Evolutionary conservation across 192 early-diverging fungal genomes (phyloP).

Genomic region (Backusella morwellensis): DNA sequence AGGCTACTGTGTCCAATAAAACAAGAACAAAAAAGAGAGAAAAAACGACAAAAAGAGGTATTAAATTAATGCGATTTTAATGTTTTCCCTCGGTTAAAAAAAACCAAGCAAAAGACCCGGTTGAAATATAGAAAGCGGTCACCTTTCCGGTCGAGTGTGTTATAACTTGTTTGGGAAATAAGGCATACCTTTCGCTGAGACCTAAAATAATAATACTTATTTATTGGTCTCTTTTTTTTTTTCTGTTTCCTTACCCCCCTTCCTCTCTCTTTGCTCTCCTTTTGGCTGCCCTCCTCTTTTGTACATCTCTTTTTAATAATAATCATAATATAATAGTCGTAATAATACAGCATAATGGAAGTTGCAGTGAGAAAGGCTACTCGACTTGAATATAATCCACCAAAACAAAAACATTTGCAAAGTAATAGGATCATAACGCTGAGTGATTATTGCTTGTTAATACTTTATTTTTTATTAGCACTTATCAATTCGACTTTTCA

Average conservation of each 20-base stretch:
- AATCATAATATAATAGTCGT: neutral
- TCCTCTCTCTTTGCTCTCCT: neutral
- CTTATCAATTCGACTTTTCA: slow-evolving; percentile 28
- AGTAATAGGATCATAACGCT: slow-evolving; percentile 35
- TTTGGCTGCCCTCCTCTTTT: neutral
- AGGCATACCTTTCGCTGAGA: neutral
- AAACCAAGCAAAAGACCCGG: neutral
- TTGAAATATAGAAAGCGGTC: neutral
- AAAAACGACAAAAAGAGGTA: too few species aligned
- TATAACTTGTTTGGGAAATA: slow-evolving; percentile 1
- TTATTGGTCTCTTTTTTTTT: neutral
- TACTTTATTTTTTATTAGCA: slow-evolving; percentile 6
- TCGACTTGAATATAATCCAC: slow-evolving; percentile 83
- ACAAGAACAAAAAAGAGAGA: too few species aligned
- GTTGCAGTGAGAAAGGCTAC: slow-evolving; percentile 77
- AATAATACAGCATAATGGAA: slow-evolving; percentile 39
- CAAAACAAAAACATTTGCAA: slow-evolving; percentile 95
- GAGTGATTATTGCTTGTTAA: neutral
- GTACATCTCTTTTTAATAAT: neutral
- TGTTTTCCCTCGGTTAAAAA: neutral
- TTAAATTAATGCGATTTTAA: neutral
- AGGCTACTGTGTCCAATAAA: too few species aligned
- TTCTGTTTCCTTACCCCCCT: neutral
- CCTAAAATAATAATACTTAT: neutral
- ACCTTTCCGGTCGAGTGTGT: neutral